These are phyloP conservation scores for Rhinocladiella mackenziei DNA, from an alignment of 2,329 filamentous ascomycete species.

Conservation along the genomic window DNA sequence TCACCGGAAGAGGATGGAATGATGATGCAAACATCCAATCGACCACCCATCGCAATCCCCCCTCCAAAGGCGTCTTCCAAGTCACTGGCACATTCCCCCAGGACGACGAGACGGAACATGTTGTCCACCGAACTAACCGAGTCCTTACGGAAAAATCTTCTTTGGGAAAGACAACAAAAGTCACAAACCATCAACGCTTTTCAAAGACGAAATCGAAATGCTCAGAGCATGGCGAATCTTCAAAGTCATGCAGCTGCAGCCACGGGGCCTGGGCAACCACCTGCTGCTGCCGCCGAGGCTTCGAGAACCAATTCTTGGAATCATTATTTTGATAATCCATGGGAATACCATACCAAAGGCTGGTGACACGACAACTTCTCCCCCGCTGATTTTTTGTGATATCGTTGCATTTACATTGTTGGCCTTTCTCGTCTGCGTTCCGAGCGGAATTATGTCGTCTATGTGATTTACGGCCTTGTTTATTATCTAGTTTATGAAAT, in stretches of 20 bases:
- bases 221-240: slow-evolving; percentile 84
- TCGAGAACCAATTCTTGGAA: slow-evolving; percentile 73
- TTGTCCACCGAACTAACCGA: slow-evolving; percentile 90
- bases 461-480: slow-evolving; percentile 19
- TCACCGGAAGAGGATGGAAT: slow-evolving; percentile 43
- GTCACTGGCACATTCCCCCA: slow-evolving; percentile 74
- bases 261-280: slow-evolving; percentile 52
- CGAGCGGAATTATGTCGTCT: slow-evolving; percentile 18
- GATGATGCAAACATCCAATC: slow-evolving; percentile 26
- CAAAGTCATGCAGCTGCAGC: slow-evolving; percentile 70
- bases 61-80: slow-evolving; percentile 19
- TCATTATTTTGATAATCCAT: slow-evolving; percentile 77
- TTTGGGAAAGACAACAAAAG: slow-evolving; percentile 95
- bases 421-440: slow-evolving; percentile 20
- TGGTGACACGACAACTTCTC: slow-evolving; percentile 57
- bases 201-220: slow-evolving; percentile 83
- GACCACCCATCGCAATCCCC: slow-evolving; percentile 24
- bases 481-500: slow-evolving; percentile 8
- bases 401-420: slow-evolving; percentile 9
- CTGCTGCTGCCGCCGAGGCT: slow-evolving; percentile 8
- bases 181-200: slow-evolving; percentile 83
- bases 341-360: slow-evolving; percentile 78
- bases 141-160: slow-evolving; percentile 81
- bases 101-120: slow-evolving; percentile 93
- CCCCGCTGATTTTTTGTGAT: slow-evolving; percentile 2